Evolutionary conservation across 176 grass and related monocot genomes (phyloP).

Genomic region (Musa troglodytarum): DNA sequence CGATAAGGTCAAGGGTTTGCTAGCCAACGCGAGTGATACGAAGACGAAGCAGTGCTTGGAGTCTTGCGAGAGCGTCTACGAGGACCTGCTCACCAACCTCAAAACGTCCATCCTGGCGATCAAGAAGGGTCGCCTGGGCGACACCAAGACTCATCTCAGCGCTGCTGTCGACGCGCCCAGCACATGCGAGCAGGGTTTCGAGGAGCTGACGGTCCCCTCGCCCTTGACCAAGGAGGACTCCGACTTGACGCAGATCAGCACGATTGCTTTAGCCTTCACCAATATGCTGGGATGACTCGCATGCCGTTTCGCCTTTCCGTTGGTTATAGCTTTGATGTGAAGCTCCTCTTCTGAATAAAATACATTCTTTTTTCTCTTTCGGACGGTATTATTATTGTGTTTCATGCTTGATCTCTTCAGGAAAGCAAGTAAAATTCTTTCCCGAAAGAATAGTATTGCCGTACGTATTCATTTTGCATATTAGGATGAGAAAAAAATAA

Average conservation of each 20-base stretch:
- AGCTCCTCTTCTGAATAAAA: too few species aligned
- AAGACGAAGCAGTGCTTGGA: not conserved
- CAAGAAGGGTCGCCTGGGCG: not conserved
- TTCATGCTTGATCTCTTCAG: too few species aligned
- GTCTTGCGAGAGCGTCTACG: not conserved
- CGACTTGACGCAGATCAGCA: not conserved
- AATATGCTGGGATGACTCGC: not conserved
- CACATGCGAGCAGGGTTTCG: not conserved
- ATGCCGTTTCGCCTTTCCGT: too few species aligned
- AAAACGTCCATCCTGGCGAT: not conserved
- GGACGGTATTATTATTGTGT: too few species aligned
- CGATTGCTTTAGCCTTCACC: not conserved
- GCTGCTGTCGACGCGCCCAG: not conserved
- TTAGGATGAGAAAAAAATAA: too few species aligned
- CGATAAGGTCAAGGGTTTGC: slow-evolving; percentile 1
- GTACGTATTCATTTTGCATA: too few species aligned
- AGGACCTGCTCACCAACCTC: not conserved
- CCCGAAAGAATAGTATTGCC: too few species aligned
- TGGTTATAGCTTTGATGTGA: too few species aligned
- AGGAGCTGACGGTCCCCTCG: not conserved
- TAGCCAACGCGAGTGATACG: not conserved
- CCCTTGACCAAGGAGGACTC: not conserved
- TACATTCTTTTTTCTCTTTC: too few species aligned
- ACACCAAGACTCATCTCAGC: not conserved
- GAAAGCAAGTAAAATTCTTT: too few species aligned